Conservation (phyloP, 768 basidiomycete genomes). For the Boletus rubroflammeus region DNA sequence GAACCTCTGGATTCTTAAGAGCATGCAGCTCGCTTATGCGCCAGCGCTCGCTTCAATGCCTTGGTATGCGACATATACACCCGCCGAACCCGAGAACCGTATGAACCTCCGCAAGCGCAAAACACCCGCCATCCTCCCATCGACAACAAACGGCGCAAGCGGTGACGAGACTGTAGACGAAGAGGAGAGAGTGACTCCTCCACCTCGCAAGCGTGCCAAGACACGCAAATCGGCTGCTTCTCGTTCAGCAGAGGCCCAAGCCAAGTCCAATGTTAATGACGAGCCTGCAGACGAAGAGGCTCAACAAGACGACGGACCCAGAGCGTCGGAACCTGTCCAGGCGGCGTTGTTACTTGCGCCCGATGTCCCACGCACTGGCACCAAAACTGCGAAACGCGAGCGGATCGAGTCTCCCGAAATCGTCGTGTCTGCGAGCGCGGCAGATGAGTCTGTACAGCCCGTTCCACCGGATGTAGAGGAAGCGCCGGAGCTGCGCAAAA, state of each 20-base stretch:
- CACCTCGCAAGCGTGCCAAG: constrained; percentile 30
- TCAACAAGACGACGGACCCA: not conserved
- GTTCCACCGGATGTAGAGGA: constrained; percentile 20
- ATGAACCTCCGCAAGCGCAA: constrained; percentile 36
- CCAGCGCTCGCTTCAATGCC: constrained; percentile 21
- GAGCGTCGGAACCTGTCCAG: not conserved
- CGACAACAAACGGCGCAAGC: constrained; percentile 32
- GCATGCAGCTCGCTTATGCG: constrained; percentile 29
- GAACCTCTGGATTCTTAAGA: constrained; percentile 34
- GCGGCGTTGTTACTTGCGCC: constrained; percentile 17
- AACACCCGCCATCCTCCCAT: constrained; percentile 16
- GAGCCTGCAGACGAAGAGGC: constrained; percentile 5
- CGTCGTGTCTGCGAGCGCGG: not conserved
- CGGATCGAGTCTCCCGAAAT: constrained; percentile 17
- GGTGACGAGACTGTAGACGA: constrained; percentile 33
- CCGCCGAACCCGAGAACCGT: constrained; percentile 28
- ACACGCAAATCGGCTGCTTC: constrained; percentile 23
- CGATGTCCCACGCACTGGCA: constrained; percentile 8
- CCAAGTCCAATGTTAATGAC: constrained; percentile 3
- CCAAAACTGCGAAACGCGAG: constrained; percentile 22
- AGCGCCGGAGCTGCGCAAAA: constrained; percentile 25
- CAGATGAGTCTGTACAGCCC: constrained; percentile 10
- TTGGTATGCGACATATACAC: constrained; percentile 32
- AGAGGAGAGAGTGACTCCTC: constrained; percentile 27
- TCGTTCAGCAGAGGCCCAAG: constrained; percentile 4